phyloP scores from a whole-genome alignment of 305 asterid species.

The Plantago lanceolata region DNA sequence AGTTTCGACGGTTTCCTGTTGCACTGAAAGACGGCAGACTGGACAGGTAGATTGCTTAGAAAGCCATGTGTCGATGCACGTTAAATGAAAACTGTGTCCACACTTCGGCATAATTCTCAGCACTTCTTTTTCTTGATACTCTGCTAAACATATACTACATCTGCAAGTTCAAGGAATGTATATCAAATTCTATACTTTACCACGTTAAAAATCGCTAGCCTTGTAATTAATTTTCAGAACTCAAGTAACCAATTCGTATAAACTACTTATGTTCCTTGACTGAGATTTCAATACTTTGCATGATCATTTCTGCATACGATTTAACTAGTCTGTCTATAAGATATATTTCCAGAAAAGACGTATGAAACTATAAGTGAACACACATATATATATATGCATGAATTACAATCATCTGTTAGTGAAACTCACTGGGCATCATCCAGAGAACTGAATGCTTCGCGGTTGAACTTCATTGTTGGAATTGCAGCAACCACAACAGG shows the following conservation, averaged over 20 bases:
- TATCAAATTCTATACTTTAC: background rate
- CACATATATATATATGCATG: background rate
- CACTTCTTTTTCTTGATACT: conserved; percentile 73
- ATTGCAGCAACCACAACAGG: conserved; percentile 74
- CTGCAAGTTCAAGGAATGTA: conserved; percentile 33
- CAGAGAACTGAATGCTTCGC: conserved; percentile 56
- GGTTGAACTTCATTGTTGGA: conserved; percentile 71
- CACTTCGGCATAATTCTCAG: conserved; percentile 81
- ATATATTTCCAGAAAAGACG: background rate
- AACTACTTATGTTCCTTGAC: too few species aligned
- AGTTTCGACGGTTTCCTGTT: conserved; percentile 35
- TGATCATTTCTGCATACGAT: too few species aligned
- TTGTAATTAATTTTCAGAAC: too few species aligned
- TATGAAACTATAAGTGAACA: background rate
- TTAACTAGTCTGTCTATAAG: too few species aligned
- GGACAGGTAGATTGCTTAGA: conserved; percentile 84
- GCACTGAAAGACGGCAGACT: conserved; percentile 74
- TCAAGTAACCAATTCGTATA: too few species aligned
- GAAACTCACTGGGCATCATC: conserved; percentile 75
- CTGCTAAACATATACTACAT: conserved; percentile 72
- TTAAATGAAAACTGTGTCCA: conserved; percentile 75
- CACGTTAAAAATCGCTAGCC: background rate
- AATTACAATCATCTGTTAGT: conserved; percentile 6
- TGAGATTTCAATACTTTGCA: too few species aligned
- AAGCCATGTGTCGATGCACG: conserved; percentile 83